Base-by-base conservation (phyloP, 2,329 filamentous ascomycete species). In the Venturia asperata region DNA sequence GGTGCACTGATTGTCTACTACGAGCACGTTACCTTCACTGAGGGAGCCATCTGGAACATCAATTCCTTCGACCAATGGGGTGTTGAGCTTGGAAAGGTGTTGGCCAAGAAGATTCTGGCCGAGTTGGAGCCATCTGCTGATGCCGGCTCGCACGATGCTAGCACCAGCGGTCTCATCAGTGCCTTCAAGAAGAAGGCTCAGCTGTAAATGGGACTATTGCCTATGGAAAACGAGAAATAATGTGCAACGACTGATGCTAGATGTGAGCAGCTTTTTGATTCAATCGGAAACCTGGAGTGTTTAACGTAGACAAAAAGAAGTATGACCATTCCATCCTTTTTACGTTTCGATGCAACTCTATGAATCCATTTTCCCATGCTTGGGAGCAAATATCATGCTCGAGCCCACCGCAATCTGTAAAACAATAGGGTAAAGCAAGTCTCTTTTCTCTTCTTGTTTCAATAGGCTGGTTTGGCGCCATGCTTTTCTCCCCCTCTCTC, bases 51-150 rank as follows among this genome's bases (percentile, higher is more conserved):
- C 76, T 99, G 94, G 94, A 96, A 97, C 81, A 96, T 99, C 83
- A 99, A 99, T 86, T 92, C 88, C 74, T 99, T 97, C 75, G 94
- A 99, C 81, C 94, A 99, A 83, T 99, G 94, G 94, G 94, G 94
- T 80, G 94, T 99, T 56, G 94, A 99, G 83, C 82, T 99, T 68
- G 94, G 94, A 77, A 99, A 99, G 88, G 87, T 89, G 49, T 82
- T 99, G 70, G 94, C 94, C 68, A 97, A 83, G 78, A 82, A 82
- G 74, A 84, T 78, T 66, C 74, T 79, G 68, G 77, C 79, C 73
- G 94, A 99, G 83, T 84, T 99, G 66, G 92, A 97, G 70, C 83
- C 88, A 74, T 77, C 83, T n/a, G 90, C 85, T 67, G 86, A 85
- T 71, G 87, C 87, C 64, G 80, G 81, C 66, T 85, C 83, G 66